Conservation (phyloP, 2,329 filamentous ascomycete species). For the Xylariaceae sp. region DNA sequence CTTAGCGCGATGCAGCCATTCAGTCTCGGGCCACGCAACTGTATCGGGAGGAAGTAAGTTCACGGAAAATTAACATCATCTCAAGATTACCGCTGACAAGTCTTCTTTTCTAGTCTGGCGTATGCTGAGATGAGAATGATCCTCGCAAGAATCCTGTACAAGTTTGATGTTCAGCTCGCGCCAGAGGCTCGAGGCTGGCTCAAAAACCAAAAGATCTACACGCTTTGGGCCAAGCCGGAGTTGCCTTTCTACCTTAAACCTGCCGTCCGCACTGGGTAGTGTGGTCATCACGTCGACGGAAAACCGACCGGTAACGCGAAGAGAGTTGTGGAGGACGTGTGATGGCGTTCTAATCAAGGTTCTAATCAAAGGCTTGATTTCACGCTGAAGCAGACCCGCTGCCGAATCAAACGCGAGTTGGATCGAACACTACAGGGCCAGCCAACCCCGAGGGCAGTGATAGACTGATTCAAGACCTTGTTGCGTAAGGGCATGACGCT, state of each 20-base stretch:
- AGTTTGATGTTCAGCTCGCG: background rate
- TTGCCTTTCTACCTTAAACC: background rate
- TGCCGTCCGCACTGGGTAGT: too few species aligned
- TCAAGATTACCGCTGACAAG: background rate
- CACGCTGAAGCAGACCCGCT: too few species aligned
- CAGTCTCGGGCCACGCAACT: constrained; percentile 46
- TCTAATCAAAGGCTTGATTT: too few species aligned
- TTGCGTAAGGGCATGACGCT: too few species aligned
- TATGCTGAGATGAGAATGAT: background rate
- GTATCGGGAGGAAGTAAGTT: constrained; percentile 48
- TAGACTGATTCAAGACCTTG: too few species aligned
- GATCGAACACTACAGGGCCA: too few species aligned
- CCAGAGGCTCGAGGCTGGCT: background rate
- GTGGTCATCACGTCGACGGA: too few species aligned
- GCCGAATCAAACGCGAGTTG: too few species aligned
- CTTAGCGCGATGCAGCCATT: constrained; percentile 46
- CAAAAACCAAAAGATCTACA: background rate
- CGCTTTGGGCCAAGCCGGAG: background rate
- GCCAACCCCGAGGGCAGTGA: too few species aligned
- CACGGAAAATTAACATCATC: background rate
- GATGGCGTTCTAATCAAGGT: too few species aligned
- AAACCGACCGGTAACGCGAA: too few species aligned
- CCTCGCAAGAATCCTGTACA: background rate
- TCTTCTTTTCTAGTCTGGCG: background rate
- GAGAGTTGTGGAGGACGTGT: too few species aligned